Evolutionary conservation across 495 filamentous ascomycete species (phyloP), one percentile per base, ranked within the genome.

Genomic region (Neurospora hispaniola): DNA sequence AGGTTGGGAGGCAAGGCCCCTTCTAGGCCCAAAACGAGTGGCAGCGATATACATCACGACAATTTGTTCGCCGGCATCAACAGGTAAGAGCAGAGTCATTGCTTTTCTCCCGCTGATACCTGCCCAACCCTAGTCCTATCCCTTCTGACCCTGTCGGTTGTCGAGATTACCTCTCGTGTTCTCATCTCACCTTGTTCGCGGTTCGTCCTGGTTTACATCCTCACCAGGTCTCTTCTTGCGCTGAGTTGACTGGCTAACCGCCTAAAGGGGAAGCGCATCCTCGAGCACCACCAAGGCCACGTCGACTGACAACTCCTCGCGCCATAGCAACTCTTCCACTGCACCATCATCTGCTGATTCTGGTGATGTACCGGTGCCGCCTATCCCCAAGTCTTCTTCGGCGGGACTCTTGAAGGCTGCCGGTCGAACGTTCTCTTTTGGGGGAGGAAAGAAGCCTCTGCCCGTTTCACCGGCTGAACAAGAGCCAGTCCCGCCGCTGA

Each of bases 381-480:
- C 86, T 35, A 76, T 86, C 12, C 87, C 88, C 2, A 88, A 86
- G 69, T 84, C 86, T 69, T 78, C 79, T 20, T 80, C 80, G 1
- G 69, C 31, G 72, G 85, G 74, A 16, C 88, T 91, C 18, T 79
- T 93, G 27, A 89, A 88, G 73, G 85, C 90, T 39, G 91, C 90
- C 69, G 89, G 90, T 31, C 86, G 92, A 66, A 90, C 92, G 0
- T 91, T 94, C 73, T 94, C 92, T 0, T 93, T 93, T 77, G 91
- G 88, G 38, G 82, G 79, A n/a, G 84, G 84, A 69, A 88, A 87
- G 72, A 86, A 82, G 48, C 75, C 81, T 20, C 44, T 83, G 4
- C 82, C 85, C 6, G 81, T 85, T 8, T 84, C 84, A 70, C 81
- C 83, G 10, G 76, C 81, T n/a, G 76, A 82, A 14, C 79, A 82